Evolutionary conservation across 805 yeast genomes (phyloP).

Genomic region (Grigorovia humatica): DNA sequence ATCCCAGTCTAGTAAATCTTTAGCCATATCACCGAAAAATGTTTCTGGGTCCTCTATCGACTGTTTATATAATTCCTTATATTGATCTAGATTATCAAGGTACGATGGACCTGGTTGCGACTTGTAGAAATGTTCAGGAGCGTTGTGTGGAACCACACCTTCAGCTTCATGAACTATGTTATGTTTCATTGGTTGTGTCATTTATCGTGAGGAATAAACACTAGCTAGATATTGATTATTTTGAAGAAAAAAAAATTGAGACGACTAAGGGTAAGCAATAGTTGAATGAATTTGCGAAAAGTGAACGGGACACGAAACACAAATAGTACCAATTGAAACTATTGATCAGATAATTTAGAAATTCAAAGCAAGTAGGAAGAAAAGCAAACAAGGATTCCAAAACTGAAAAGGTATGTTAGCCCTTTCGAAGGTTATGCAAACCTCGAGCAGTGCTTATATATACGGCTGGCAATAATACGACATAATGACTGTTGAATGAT

Average conservation of each 20-base stretch:
- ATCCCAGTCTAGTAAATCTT: constrained; percentile 67
- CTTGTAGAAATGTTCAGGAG: constrained; percentile 32
- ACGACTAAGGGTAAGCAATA: not conserved
- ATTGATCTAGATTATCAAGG: constrained; percentile 54
- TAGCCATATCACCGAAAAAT: constrained; percentile 76
- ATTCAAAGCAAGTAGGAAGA: too few species aligned
- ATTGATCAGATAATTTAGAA: not conserved
- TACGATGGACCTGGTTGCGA: constrained; percentile 36
- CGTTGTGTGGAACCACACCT: constrained; percentile 24
- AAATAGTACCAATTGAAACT: not conserved
- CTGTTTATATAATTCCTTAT: constrained; percentile 60
- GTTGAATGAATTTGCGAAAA: not conserved
- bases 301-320: not conserved
- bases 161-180: constrained; percentile 34
- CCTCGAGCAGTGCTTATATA: too few species aligned
- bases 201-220: not conserved
- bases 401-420: not conserved
- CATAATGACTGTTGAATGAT: too few species aligned
- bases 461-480: too few species aligned
- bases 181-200: constrained; percentile 18
- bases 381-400: too few species aligned
- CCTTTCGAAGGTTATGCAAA: too few species aligned
- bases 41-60: constrained; percentile 73
- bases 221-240: too few species aligned
- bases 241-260: too few species aligned